Conservation (phyloP, 495 filamentous ascomycete species). For the Xanthoparmelia taractica region DNA sequence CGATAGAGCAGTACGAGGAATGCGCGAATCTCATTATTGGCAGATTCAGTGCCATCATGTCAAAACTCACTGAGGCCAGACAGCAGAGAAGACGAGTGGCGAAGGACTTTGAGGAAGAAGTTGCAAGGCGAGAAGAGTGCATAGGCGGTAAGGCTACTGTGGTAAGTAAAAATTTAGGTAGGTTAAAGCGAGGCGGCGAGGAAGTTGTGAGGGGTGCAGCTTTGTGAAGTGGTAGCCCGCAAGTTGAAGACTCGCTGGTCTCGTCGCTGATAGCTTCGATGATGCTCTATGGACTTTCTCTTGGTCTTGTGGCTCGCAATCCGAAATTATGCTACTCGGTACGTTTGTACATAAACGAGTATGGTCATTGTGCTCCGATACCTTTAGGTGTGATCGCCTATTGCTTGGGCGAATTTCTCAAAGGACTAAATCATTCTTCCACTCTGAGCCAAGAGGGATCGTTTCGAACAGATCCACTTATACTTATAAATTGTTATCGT, state of each 20-base stretch:
- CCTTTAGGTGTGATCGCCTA: not conserved
- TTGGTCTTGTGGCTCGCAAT: not conserved
- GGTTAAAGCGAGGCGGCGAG: constrained; percentile 21
- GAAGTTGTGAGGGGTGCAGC: constrained; percentile 19
- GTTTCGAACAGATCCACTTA: not conserved
- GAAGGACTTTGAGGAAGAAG: constrained; percentile 61
- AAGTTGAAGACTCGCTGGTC: not conserved
- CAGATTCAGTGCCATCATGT: constrained; percentile 55
- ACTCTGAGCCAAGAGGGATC: not conserved
- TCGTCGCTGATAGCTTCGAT: not conserved
- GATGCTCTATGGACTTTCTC: not conserved
- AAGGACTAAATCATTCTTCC: not conserved
- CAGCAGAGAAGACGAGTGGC: constrained; percentile 57
- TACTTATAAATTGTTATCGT: not conserved
- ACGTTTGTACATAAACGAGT: not conserved
- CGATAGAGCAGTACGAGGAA: constrained; percentile 70
- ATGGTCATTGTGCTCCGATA: not conserved
- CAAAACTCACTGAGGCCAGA: constrained; percentile 55
- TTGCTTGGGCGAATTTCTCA: not conserved
- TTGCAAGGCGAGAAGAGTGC: constrained; percentile 43
- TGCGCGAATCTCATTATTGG: constrained; percentile 73
- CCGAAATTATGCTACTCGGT: too few relatives aligned
- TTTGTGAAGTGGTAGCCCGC: not conserved
- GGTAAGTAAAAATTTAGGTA: constrained; percentile 28
- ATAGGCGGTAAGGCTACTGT: constrained; percentile 35